phyloP scores from a whole-genome alignment of 805 yeast genomes.

The Myxozyma monticola region DNA sequence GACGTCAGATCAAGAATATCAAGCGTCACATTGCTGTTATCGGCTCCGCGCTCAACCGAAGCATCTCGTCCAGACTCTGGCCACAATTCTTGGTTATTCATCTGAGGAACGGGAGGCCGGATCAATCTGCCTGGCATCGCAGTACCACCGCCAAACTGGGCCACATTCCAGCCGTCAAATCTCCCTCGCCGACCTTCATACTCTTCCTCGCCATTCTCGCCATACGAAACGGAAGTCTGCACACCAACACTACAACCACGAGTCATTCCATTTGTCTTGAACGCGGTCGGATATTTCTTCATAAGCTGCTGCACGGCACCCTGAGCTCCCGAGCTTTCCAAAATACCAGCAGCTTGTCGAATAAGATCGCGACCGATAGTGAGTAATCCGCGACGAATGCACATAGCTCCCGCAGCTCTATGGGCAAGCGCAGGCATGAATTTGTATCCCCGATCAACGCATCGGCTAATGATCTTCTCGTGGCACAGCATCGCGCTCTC shows the following conservation, averaged over 20 bases:
- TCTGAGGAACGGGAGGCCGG: no score
- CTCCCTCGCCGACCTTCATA: not conserved
- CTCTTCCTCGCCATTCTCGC: not conserved
- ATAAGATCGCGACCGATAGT: conserved; percentile 9
- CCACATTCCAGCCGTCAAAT: no score
- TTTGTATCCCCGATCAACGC: not conserved
- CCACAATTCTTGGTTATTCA: no score
- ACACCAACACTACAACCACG: conserved; percentile 12
- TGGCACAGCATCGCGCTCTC: conserved; percentile 13
- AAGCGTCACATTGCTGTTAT: conserved; percentile 13
- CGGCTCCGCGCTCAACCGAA: not conserved
- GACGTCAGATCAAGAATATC: conserved; percentile 32
- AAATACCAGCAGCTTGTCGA: conserved; percentile 6
- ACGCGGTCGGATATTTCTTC: conserved; percentile 1
- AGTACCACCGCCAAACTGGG: no score
- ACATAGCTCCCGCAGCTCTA: conserved; percentile 11
- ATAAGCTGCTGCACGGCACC: conserved; percentile 15
- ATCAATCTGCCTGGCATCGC: no score
- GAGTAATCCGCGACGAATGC: conserved; percentile 9
- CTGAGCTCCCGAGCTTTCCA: conserved; percentile 17
- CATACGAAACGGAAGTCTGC: conserved; percentile 14
- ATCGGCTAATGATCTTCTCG: conserved; percentile 11
- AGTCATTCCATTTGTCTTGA: not conserved
- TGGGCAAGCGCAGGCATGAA: conserved; percentile 10
- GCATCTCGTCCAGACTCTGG: no score